Evolutionary conservation across 495 filamentous ascomycete genomes (phyloP).

Genomic region (Podospora australis): DNA sequence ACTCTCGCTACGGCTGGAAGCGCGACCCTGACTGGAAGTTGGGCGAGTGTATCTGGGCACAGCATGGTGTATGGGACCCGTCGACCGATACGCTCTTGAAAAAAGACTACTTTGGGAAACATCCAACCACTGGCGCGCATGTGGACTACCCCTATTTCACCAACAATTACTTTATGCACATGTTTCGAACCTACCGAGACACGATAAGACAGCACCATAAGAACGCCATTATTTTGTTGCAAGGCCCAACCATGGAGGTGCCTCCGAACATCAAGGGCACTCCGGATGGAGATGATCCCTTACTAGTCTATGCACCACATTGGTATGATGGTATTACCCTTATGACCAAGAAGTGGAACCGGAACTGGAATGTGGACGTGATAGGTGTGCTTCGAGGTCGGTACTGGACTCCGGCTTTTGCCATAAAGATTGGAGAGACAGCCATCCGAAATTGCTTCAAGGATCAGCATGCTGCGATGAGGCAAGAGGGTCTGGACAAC

Average conservation of each 20-base stretch:
- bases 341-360: slow-evolving; percentile 98
- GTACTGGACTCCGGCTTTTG: slow-evolving; percentile 82
- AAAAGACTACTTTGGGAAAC: slow-evolving; percentile 83
- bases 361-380: slow-evolving; percentile 93
- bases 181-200: slow-evolving; percentile 70
- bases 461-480: slow-evolving; percentile 83
- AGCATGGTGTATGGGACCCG: slow-evolving; percentile 93
- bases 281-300: slow-evolving; percentile 70
- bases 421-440: slow-evolving; percentile 85
- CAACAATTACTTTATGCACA: slow-evolving; percentile 79
- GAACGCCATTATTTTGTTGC: slow-evolving; percentile 79
- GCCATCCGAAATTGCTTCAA: slow-evolving; percentile 92
- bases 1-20: slow-evolving; percentile 83
- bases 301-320: slow-evolving; percentile 88
- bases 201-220: slow-evolving; percentile 70
- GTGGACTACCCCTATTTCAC: slow-evolving; percentile 81
- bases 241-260: slow-evolving; percentile 86
- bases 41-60: slow-evolving; percentile 92
- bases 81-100: slow-evolving; percentile 65
- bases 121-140: slow-evolving; percentile 59
- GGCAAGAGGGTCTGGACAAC: slow-evolving; percentile 80
- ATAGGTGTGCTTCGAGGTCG: slow-evolving; percentile 84
- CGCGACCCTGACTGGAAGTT: slow-evolving; percentile 84
- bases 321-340: slow-evolving; percentile 96
- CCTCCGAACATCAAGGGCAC: slow-evolving; percentile 86